Evolutionary conservation across 2,329 filamentous ascomycete species (phyloP).

Genomic region (Boeremia exigua): DNA sequence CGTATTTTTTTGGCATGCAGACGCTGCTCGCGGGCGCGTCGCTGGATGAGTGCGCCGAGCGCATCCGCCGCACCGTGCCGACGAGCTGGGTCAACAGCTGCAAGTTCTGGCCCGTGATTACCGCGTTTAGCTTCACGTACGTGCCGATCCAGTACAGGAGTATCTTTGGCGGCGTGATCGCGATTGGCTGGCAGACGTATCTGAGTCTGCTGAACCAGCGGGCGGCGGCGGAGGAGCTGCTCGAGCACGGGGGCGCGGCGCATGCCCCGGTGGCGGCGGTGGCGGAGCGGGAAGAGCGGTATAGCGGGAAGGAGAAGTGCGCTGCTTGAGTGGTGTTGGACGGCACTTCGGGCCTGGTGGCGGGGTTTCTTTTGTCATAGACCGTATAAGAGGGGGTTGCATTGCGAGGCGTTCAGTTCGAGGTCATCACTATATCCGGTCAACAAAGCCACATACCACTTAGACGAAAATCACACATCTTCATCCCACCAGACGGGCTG

Average conservation of each 20-base stretch:
- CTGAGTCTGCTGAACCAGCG: slow-evolving; percentile 77
- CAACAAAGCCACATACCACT: too few species aligned
- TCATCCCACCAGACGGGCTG: not conserved
- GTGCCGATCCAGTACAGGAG: slow-evolving; percentile 79
- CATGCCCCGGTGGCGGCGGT: not conserved
- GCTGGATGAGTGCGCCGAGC: slow-evolving; percentile 68
- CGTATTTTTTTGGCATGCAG: slow-evolving; percentile 61
- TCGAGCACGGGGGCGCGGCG: slow-evolving; percentile 22
- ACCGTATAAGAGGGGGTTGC: slow-evolving; percentile 2
- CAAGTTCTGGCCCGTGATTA: slow-evolving; percentile 89
- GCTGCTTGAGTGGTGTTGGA: slow-evolving; percentile 3
- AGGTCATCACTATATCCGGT: too few species aligned
- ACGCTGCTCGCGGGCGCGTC: slow-evolving; percentile 64
- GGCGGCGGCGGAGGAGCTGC: slow-evolving; percentile 65
- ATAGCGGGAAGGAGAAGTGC: slow-evolving; percentile 23
- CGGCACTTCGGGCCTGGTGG: not conserved
- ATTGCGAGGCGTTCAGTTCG: slow-evolving; percentile 18
- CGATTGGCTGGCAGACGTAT: slow-evolving; percentile 93
- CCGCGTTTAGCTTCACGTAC: slow-evolving; percentile 86
- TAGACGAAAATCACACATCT: too few species aligned
- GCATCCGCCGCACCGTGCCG: slow-evolving; percentile 77
- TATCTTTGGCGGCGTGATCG: slow-evolving; percentile 76
- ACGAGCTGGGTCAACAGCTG: slow-evolving; percentile 77
- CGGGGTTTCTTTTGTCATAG: slow-evolving; percentile 19
- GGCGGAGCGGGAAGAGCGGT: slow-evolving; percentile 4